Evolutionary conservation across 2,329 filamentous ascomycete species (phyloP).

Genomic region (Cordyceps cateniannulata): DNA sequence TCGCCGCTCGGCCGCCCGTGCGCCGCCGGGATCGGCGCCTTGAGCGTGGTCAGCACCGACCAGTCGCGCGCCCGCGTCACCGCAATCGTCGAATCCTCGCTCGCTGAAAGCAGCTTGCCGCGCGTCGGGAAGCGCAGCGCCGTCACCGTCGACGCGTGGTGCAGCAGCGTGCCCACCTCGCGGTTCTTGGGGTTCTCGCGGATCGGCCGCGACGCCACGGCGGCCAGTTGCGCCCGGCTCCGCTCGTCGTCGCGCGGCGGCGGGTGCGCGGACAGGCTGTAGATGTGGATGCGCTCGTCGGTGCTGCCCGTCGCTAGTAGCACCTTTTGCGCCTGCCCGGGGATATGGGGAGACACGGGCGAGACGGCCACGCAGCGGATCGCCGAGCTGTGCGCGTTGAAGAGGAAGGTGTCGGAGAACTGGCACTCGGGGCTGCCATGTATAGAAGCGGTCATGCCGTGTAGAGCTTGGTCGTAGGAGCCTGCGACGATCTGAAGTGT

Average conservation of each 20-base stretch:
- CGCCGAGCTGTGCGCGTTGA: slow-evolving; percentile 86
- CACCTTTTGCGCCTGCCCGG: slow-evolving; percentile 68
- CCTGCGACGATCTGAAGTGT: slow-evolving; percentile 87
- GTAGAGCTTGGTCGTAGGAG: slow-evolving; percentile 88
- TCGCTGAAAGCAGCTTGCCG: slow-evolving; percentile 78
- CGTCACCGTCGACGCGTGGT: slow-evolving; percentile 80
- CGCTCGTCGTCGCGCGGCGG: slow-evolving; percentile 39
- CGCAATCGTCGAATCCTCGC: slow-evolving; percentile 86
- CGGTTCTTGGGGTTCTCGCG: slow-evolving; percentile 81
- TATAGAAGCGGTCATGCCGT: slow-evolving; percentile 79
- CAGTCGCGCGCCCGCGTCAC: slow-evolving; percentile 85
- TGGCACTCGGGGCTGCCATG: slow-evolving; percentile 37
- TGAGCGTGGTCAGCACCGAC: slow-evolving; percentile 80
- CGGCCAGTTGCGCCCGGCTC: slow-evolving; percentile 54
- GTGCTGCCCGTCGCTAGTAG: slow-evolving; percentile 87
- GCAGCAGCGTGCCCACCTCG: slow-evolving; percentile 78
- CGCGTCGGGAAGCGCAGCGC: slow-evolving; percentile 75
- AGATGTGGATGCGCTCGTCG: slow-evolving; percentile 92
- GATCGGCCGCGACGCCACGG: slow-evolving; percentile 65
- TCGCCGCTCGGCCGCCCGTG: slow-evolving; percentile 80
- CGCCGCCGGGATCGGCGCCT: slow-evolving; percentile 77
- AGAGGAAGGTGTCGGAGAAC: slow-evolving; percentile 90
- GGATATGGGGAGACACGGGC: slow-evolving; percentile 56
- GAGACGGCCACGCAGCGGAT: slow-evolving; percentile 87
- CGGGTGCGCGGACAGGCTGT: slow-evolving; percentile 71